Evolutionary conservation across 768 basidiomycete genomes (phyloP), one percentile per base, ranked within the genome.

Genomic region (Tubosaeta brunneosetosa): DNA sequence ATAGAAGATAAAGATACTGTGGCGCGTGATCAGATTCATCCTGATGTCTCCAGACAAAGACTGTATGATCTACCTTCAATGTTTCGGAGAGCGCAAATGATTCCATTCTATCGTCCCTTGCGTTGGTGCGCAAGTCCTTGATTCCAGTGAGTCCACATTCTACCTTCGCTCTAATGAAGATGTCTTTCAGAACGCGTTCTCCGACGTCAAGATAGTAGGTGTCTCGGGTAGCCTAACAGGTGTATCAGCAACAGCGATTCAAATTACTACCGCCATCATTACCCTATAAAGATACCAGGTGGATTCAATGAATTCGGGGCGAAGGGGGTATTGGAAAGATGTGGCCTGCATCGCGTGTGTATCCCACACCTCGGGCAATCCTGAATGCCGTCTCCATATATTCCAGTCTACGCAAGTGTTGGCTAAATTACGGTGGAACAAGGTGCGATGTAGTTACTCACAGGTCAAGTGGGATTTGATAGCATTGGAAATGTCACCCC

Each of bases 271-370:
- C 42, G 44, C 25, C 6, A 16, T 32, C 22, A 68, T 56, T 59
- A 88, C 91, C 47, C 89, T 80, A 63, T 97, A 97, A 16, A 98
- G 75, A 70, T 94, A 97, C 85, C 94, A 94, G 6, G 92, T 99
- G 19, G 90, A 93, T 71, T 99, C 97, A 51, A 97, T 81, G 60
- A 97, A 94, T 70, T 99, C 95, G 53, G 91, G 91, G 49, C 91
- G 77, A 51, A 92, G 72, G 12, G 91, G 90, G 56, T 91, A 92
- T 57, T 89, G 86, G 60, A 81, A 75, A 25, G 87, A 84, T 7
- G 86, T 88, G 14, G 85, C 88, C 55, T 77, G 73, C 59, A 78
- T 83, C 59, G 75, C 84, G 59, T 81, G 80, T 66, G 86, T 88
- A 64, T 94, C 89, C 74, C 87, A 99, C 25, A 94, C 85, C 72